Evolutionary conservation across 768 basidiomycete genomes (phyloP).

Genomic region (Suillus spraguei): DNA sequence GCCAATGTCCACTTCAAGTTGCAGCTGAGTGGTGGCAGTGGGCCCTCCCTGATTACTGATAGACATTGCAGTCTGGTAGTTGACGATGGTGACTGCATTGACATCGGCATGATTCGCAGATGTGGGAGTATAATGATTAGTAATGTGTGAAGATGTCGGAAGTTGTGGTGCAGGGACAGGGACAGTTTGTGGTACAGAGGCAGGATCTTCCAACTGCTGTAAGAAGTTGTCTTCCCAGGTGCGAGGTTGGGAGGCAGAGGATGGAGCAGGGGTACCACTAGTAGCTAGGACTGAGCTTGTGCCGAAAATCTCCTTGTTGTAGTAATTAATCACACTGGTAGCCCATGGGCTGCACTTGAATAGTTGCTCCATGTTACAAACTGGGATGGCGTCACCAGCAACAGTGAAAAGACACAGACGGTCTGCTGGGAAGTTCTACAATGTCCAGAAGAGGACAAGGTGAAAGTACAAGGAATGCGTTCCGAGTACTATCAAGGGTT

Average conservation of each 20-base stretch:
- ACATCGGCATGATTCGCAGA: neutral
- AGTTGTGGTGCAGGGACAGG: neutral
- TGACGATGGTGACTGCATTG: neutral
- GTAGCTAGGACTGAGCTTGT: constrained; percentile 1
- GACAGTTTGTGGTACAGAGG: neutral
- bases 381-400: too few relatives aligned
- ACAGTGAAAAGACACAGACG: too few relatives aligned
- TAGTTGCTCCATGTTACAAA: too few relatives aligned
- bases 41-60: neutral
- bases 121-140: neutral
- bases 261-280: neutral
- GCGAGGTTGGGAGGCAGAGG: neutral
- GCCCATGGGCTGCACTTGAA: constrained; percentile 8
- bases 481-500: too few relatives aligned
- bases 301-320: neutral
- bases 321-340: neutral
- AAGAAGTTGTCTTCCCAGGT: constrained; percentile 8
- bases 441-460: too few relatives aligned
- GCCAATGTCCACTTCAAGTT: neutral
- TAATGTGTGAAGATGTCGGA: neutral
- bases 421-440: too few relatives aligned
- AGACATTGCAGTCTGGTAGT: neutral
- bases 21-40: neutral
- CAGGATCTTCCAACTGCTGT: constrained; percentile 1
- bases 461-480: too few relatives aligned